Evolutionary conservation across 805 yeast genomes (phyloP), one percentile per base, ranked within the genome.

Genomic region (Candida mattraensis): DNA sequence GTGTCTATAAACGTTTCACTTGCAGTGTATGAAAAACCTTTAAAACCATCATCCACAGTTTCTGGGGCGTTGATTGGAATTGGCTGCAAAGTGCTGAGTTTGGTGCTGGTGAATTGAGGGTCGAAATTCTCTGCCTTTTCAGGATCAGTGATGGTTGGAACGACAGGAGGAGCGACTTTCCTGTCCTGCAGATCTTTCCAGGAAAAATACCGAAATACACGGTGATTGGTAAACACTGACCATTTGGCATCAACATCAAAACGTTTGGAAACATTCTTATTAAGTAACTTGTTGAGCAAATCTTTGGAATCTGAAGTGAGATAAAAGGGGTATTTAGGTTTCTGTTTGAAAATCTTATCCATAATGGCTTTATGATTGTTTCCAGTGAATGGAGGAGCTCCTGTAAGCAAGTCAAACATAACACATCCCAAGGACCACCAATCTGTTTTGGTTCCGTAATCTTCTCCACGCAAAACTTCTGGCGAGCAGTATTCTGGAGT

Each of bases 391-490:
- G 96, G 96, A 0, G 96, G 95, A 35, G 76, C 69, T 0, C 95
- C 95, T 0, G 88, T 80, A 33, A 87, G 65, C 72, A 87, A 72
- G 57, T 87, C 95, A 51, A 66, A 84, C 38, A 80, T 66, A 7
- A 87, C 80, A 39, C 93, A 83, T 0, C 95, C 96, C 17, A 87
- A 61, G 0, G 95, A 85, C 87, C 95, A 87, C 83, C 94, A 85
- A 56, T 87, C 96, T 15, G 87, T 93, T 12, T 76, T 69, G 39
- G 71, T 76, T 40, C 84, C 87, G 55, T 87, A 87, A 21, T 82
- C 78, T 45, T 78, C 72, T 18, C 95, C 95, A 28, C 75, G 74
- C 15, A 87, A 59, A 22, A 87, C 82, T 56, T 87, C 96, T 4
- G 96, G 96, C 0, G 95, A 95, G 78, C 87, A 82, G 52, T 82